phyloP scores from a whole-genome alignment of 805 yeast genomes.

The Starmerella tilneyi region DNA sequence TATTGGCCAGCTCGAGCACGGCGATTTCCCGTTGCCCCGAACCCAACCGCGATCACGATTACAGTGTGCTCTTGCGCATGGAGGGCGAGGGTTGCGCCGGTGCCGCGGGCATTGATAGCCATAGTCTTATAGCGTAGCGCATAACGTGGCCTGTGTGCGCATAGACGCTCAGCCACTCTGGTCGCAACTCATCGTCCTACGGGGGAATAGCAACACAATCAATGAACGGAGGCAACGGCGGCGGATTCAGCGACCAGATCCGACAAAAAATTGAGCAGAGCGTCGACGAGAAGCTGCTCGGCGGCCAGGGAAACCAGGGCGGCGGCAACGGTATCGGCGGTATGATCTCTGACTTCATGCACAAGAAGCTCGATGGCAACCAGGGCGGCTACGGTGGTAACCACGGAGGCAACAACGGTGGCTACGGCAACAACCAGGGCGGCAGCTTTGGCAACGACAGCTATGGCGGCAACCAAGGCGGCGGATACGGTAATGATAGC shows the following conservation, averaged over 20 bases:
- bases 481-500: constrained; percentile 1
- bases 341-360: constrained; percentile 8
- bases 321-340: constrained; percentile 12
- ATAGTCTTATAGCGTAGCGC: too few relatives aligned
- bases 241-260: constrained; percentile 14
- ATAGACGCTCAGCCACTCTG: too few relatives aligned
- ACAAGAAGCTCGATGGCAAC: constrained; percentile 5
- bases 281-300: constrained; percentile 5
- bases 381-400: constrained; percentile 1
- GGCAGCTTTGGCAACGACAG: constrained; percentile 5
- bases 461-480: constrained; percentile 6
- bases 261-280: constrained; percentile 13
- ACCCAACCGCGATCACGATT: too few relatives aligned
- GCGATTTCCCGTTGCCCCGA: too few relatives aligned
- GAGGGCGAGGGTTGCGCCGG: too few relatives aligned
- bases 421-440: constrained; percentile 4
- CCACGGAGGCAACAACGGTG: background rate
- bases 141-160: too few relatives aligned
- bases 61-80: too few relatives aligned
- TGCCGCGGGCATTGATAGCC: too few relatives aligned
- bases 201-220: too few relatives aligned
- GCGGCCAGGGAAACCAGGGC: constrained; percentile 8
- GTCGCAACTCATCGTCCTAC: too few relatives aligned
- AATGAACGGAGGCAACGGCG: constrained; percentile 7
- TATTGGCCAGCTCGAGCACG: too few relatives aligned